phyloP scores from a whole-genome alignment of 2,329 filamentous ascomycete genomes.

The Huntiella decipiens region DNA sequence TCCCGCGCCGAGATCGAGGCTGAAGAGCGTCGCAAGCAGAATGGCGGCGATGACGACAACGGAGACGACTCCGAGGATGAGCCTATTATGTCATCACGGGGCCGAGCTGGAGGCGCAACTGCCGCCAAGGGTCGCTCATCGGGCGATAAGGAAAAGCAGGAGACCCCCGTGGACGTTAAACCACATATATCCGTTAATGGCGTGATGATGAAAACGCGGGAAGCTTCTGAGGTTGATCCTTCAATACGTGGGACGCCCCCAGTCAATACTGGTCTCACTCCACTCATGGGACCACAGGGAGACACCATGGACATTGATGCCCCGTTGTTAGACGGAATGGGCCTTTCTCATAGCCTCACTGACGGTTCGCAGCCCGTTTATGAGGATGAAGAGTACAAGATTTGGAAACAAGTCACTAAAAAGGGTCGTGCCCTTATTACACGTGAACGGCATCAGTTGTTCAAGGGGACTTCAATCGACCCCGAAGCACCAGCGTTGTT shows the following conservation, averaged over 20 bases:
- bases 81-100: conserved; percentile 93
- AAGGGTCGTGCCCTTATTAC: conserved; percentile 77
- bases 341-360: conserved; percentile 42
- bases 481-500: conserved; percentile 72
- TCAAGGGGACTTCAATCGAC: conserved; percentile 65
- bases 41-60: conserved; percentile 63
- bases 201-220: conserved; percentile 37
- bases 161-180: conserved; percentile 62
- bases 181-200: conserved; percentile 50
- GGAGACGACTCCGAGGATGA: conserved; percentile 91
- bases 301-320: conserved; percentile 81
- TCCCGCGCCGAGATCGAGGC: conserved; percentile 89
- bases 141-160: conserved; percentile 43
- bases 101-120: conserved; percentile 53
- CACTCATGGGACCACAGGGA: conserved; percentile 54
- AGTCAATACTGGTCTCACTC: conserved; percentile 55
- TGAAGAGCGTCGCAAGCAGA: conserved; percentile 66
- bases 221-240: conserved; percentile 73
- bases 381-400: conserved; percentile 87
- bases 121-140: conserved; percentile 50
- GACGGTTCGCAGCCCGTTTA: conserved; percentile 56
- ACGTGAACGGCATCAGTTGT: conserved; percentile 69
- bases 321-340: conserved; percentile 47
- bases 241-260: conserved; percentile 60
- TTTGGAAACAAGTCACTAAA: conserved; percentile 98